Conservation (phyloP, 306 rosid species). For the Citrullus amarus region DNA sequence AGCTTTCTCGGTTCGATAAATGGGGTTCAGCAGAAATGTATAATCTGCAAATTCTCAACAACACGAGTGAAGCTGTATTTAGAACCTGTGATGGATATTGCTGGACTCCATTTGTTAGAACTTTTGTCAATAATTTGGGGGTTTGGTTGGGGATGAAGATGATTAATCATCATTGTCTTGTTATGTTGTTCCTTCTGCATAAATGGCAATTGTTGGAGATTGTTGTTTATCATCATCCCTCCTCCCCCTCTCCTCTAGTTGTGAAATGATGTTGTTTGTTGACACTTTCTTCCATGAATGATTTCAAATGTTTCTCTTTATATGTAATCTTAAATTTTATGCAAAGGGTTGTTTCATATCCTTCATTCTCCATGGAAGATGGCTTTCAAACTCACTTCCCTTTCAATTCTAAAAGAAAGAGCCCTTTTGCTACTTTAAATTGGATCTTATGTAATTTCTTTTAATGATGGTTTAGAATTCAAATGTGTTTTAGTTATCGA, state of each 20-base stretch:
- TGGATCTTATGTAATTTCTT: background rate
- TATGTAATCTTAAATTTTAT: background rate
- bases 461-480: too few relatives aligned
- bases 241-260: background rate
- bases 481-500: too few relatives aligned
- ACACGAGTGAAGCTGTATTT: slow-evolving; percentile 9
- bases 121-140: background rate
- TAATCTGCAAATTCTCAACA: background rate
- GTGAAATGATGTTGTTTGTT: slow-evolving; percentile 7
- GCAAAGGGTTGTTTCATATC: background rate
- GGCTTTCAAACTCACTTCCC: background rate
- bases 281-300: background rate
- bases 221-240: background rate
- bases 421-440: background rate
- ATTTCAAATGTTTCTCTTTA: background rate
- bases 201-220: slow-evolving; percentile 4
- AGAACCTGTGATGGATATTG: slow-evolving; percentile 8
- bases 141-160: background rate
- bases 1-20: background rate
- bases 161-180: background rate
- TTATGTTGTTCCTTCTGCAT: slow-evolving; percentile 6
- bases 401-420: too few relatives aligned
- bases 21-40: background rate
- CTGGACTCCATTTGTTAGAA: slow-evolving; percentile 4
- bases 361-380: background rate